Percentiles rank a stretch among this genome's conserved stretches.
Evolutionary conservation across 495 filamentous ascomycete genomes (phyloP).

Genomic region (Aspergillus panamensis): DNA sequence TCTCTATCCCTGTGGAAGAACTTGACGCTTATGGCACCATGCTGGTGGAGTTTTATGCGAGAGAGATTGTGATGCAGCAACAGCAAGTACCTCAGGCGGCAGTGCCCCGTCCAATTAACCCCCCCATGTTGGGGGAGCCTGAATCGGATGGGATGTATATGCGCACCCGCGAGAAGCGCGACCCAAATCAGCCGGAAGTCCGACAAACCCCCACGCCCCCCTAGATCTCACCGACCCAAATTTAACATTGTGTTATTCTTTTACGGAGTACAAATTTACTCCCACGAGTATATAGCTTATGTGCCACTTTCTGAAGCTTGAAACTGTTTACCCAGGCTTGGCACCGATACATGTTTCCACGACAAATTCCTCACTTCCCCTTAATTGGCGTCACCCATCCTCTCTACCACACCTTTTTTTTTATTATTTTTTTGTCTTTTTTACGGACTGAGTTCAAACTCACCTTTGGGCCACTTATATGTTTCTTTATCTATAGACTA

Average conservation of each 20-base stretch:
- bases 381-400: slow-evolving; percentile 23
- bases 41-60: slow-evolving; percentile 96
- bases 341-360: slow-evolving; percentile 16
- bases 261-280: neutral
- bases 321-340: neutral
- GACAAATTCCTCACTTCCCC: slow-evolving; percentile 6
- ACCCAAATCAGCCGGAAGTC: slow-evolving; percentile 25
- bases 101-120: slow-evolving; percentile 24
- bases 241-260: neutral
- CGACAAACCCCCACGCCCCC: slow-evolving; percentile 45
- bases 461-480: neutral
- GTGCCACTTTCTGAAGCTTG: neutral
- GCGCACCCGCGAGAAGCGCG: slow-evolving; percentile 36
- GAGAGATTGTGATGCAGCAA: slow-evolving; percentile 78
- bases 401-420: slow-evolving; percentile 12
- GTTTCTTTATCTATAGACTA: slow-evolving; percentile 16
- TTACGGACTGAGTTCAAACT: neutral
- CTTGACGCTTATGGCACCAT: slow-evolving; percentile 97
- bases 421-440: neutral
- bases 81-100: slow-evolving; percentile 29
- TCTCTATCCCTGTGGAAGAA: slow-evolving; percentile 91
- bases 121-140: slow-evolving; percentile 19
- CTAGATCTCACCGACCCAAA: slow-evolving; percentile 15
- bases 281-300: slow-evolving; percentile 1
- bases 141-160: slow-evolving; percentile 40